Evolutionary conservation across 2,329 filamentous ascomycete genomes (phyloP).

Genomic region (Fusarium penzigii): DNA sequence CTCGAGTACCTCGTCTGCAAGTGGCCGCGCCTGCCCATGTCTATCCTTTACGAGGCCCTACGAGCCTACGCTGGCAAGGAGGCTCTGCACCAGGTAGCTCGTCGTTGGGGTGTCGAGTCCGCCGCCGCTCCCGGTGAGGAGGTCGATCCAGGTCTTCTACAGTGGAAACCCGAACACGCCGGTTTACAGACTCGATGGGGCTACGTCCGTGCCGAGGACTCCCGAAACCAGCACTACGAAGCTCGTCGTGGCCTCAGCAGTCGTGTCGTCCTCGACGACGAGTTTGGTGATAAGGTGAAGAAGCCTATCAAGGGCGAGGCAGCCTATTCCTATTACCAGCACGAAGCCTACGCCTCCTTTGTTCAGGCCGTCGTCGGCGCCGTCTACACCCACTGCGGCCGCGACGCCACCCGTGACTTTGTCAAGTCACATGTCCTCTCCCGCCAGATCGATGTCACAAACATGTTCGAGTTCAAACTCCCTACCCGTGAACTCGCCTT

Average conservation of each 20-base stretch:
- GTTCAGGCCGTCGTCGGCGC: slow-evolving; percentile 83
- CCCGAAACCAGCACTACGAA: slow-evolving; percentile 42
- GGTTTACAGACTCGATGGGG: slow-evolving; percentile 51
- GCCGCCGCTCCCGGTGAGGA: slow-evolving; percentile 87
- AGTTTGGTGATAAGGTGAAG: slow-evolving; percentile 69
- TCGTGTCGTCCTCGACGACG: slow-evolving; percentile 78
- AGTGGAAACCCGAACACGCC: slow-evolving; percentile 63
- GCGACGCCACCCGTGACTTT: slow-evolving; percentile 77
- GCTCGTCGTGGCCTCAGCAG: slow-evolving; percentile 71
- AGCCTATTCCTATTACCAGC: slow-evolving; percentile 68
- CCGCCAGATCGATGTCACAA: slow-evolving; percentile 72
- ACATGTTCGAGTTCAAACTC: slow-evolving; percentile 80
- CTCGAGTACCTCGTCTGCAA: slow-evolving; percentile 85
- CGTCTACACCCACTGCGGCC: slow-evolving; percentile 82
- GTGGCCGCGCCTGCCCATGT: slow-evolving; percentile 87
- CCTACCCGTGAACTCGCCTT: slow-evolving; percentile 82
- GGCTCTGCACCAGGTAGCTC: slow-evolving; percentile 71
- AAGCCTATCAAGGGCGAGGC: slow-evolving; percentile 28
- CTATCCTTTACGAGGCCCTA: slow-evolving; percentile 83
- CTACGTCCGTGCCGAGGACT: slow-evolving; percentile 52
- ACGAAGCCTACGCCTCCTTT: slow-evolving; percentile 71
- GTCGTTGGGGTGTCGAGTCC: slow-evolving; percentile 88
- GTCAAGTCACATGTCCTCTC: slow-evolving; percentile 81
- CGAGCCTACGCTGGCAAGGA: slow-evolving; percentile 78
- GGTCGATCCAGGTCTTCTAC: slow-evolving; percentile 87